Percentiles rank a stretch among this genome's conserved stretches.
Conservation (phyloP, 1,139 yeast species). For the Protomyces gravidus region DNA sequence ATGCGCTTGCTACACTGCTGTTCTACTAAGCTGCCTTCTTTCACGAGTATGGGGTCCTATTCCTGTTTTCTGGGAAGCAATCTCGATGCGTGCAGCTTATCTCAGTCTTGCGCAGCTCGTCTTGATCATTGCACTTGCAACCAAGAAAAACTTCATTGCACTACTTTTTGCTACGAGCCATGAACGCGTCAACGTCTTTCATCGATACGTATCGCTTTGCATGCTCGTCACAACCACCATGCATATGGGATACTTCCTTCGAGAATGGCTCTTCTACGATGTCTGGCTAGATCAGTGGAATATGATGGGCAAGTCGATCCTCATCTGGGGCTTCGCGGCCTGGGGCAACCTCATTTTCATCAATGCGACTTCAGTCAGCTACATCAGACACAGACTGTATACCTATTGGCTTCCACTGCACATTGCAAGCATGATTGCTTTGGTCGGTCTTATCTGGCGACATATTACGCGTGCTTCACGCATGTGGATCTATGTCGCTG, state of each 20-base stretch:
- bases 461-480: slow-evolving; percentile 35
- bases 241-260: slow-evolving; percentile 35
- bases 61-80: slow-evolving; percentile 23
- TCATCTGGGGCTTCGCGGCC: slow-evolving; percentile 34
- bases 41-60: neutral
- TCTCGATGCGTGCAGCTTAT: slow-evolving; percentile 34
- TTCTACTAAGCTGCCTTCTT: slow-evolving; percentile 11
- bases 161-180: slow-evolving; percentile 33
- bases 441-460: slow-evolving; percentile 30
- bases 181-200: slow-evolving; percentile 33
- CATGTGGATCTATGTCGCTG: slow-evolving; percentile 32
- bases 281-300: slow-evolving; percentile 29
- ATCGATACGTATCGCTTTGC: slow-evolving; percentile 35
- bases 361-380: slow-evolving; percentile 31
- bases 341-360: slow-evolving; percentile 34
- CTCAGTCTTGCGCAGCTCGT: slow-evolving; percentile 36
- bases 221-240: slow-evolving; percentile 33
- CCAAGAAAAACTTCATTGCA: slow-evolving; percentile 32
- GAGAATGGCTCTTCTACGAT: slow-evolving; percentile 32
- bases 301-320: slow-evolving; percentile 27
- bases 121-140: slow-evolving; percentile 33
- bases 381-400: slow-evolving; percentile 32
- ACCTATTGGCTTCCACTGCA: slow-evolving; percentile 34
- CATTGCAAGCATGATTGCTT: slow-evolving; percentile 33
- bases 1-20: neutral